phyloP scores from a whole-genome alignment of 2,329 filamentous ascomycete species.

The Hypomyces rosellus region DNA sequence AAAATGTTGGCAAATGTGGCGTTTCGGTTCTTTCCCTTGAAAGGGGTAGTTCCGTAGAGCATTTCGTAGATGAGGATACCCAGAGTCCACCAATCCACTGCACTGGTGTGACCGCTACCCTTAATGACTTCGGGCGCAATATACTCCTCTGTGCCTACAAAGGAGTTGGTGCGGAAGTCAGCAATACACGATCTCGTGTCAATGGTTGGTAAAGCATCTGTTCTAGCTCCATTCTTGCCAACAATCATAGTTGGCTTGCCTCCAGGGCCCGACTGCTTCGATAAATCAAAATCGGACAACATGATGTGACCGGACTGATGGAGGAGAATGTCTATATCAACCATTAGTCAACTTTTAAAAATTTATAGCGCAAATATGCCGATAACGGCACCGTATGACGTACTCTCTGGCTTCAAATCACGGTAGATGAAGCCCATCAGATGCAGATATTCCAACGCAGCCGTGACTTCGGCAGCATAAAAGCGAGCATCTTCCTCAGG shows the following conservation, averaged over 20 bases:
- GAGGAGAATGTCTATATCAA: slow-evolving; percentile 72
- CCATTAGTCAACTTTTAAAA: not conserved
- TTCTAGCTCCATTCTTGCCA: slow-evolving; percentile 79
- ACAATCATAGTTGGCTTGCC: slow-evolving; percentile 98
- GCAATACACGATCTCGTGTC: slow-evolving; percentile 98
- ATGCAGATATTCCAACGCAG: slow-evolving; percentile 92
- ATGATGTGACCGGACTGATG: slow-evolving; percentile 99
- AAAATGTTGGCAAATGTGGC: slow-evolving; percentile 97
- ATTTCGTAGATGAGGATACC: slow-evolving; percentile 98
- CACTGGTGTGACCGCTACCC: slow-evolving; percentile 94
- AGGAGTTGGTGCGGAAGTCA: slow-evolving; percentile 97
- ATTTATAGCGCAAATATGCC: not conserved
- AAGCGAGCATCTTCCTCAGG: slow-evolving; percentile 95
- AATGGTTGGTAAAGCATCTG: slow-evolving; percentile 86
- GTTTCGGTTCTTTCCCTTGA: slow-evolving; percentile 98
- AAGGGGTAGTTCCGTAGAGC: slow-evolving; percentile 96
- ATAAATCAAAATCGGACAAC: slow-evolving; percentile 97
- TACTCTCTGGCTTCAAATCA: slow-evolving; percentile 96
- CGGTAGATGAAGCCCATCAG: slow-evolving; percentile 99
- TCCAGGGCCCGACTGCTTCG: slow-evolving; percentile 92
- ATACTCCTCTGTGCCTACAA: slow-evolving; percentile 97
- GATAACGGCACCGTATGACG: slow-evolving; percentile 30
- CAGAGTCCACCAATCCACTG: slow-evolving; percentile 98
- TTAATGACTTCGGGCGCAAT: slow-evolving; percentile 99
- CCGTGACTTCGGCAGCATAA: slow-evolving; percentile 95